Evolutionary conservation across 768 basidiomycete species (phyloP), one percentile per base, ranked within the genome.

Genomic region (Pleurotus tuoliensis): DNA sequence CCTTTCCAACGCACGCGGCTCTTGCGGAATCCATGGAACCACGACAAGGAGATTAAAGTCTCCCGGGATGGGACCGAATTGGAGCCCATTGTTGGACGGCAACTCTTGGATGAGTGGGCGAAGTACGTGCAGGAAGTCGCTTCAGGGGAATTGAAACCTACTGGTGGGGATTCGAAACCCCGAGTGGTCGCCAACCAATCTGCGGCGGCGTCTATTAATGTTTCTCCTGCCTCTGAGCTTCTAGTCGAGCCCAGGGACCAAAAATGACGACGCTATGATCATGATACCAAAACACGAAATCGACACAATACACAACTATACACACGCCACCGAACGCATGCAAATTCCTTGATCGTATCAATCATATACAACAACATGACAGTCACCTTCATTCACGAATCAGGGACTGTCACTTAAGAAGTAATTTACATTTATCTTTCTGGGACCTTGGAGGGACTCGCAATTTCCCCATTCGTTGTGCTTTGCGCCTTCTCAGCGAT

Each of bases 21-120:
- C 66, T 69, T 97, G 51, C 84, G 91, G 41, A 98, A 98, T 66
- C 87, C 88, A 2, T 98, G 94, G 94, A 98, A 98, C 63, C 83
- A 92, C 61, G 90, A 89, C 57, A 75, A 83, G 49, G 86, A 90
- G 64, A 79, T 91, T 45, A 89, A 91, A 73, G 83, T 91, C 6
- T 93, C 90, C 11, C 76, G 91, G 47, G 92, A 95, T 66, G 95
- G 95, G 15, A 97, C 94, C 1, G 95, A 98, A 67, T 68, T 98
- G 16, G 95, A 98, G 67, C 93, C 94, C 2, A 64, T 64, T 1
- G 81, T 91, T 12, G 91, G 90, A 22, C 77, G 83, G 62, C 75
- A 70, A 59, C 68, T 94, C 39, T 54, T 94, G 56, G 83, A 84
- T 4, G 87, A 90, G 61, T 94, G 91, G 91, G 68, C 1, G 12